A percentile compares a stretch with the other conserved stretches of the same genome.
Conservation (phyloP, 164 flowering plant genomes). For the Tinospora cordifolia region DNA sequence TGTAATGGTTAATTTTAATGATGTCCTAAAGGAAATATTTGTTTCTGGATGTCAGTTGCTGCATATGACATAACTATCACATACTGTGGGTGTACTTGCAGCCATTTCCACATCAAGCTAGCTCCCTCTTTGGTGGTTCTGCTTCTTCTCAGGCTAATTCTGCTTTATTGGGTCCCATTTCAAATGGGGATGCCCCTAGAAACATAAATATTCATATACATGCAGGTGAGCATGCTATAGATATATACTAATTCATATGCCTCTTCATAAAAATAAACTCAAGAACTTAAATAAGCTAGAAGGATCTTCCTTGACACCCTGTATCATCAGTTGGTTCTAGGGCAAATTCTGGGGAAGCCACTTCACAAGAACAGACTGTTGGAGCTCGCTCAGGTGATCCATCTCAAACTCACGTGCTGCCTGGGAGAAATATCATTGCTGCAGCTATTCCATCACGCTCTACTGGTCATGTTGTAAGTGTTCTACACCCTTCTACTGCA, state of each 20-base stretch:
- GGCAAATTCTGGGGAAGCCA: conserved; percentile 25
- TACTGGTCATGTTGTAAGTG: conserved; percentile 17
- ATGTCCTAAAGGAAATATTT: no score
- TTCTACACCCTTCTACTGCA: conserved; percentile 16
- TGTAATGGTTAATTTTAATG: not conserved
- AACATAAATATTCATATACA: conserved; percentile 85
- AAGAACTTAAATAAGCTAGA: conserved; percentile 13
- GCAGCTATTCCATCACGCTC: conserved; percentile 25
- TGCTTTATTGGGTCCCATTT: conserved; percentile 41
- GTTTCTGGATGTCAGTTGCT: no score
- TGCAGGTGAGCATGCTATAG: conserved; percentile 54
- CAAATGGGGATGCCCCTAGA: conserved; percentile 57
- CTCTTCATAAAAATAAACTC: not conserved
- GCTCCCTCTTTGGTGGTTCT: conserved; percentile 57
- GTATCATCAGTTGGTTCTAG: conserved; percentile 49
- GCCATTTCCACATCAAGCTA: conserved; percentile 88
- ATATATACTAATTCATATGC: not conserved
- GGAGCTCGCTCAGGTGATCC: conserved; percentile 19
- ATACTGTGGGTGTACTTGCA: conserved; percentile 25
- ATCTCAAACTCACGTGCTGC: conserved; percentile 15
- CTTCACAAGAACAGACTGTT: conserved; percentile 13
- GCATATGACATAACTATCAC: not conserved
- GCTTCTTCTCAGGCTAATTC: conserved; percentile 31
- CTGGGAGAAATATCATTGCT: conserved; percentile 22
- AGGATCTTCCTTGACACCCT: conserved; percentile 42